A percentile compares a stretch with the other conserved stretches of the same genome.
phyloP scores from a whole-genome alignment of 2,329 filamentous ascomycete species.

The Albifimbria verrucaria region DNA sequence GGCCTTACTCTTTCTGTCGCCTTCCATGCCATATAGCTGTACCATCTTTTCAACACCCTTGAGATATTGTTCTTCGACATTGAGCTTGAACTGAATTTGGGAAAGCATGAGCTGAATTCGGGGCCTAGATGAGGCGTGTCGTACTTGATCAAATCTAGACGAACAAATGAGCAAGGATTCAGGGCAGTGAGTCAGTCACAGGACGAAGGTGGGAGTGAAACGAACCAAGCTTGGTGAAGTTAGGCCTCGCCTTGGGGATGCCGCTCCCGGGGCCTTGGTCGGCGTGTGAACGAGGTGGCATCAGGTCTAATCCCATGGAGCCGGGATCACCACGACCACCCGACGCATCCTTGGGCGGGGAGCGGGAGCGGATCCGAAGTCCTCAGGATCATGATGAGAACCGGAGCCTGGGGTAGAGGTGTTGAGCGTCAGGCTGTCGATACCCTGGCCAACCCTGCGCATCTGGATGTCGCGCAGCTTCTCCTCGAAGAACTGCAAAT shows the following conservation, averaged over 20 bases:
- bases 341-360: conserved; percentile 72
- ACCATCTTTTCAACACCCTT: conserved; percentile 99
- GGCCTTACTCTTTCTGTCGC: conserved; percentile 89
- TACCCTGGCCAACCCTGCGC: conserved; percentile 66
- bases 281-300: conserved; percentile 78
- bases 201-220: conserved; percentile 13
- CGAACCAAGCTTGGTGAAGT: conserved; percentile 94
- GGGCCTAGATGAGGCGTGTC: conserved; percentile 93
- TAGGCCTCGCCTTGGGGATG: conserved; percentile 73
- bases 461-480: conserved; percentile 85
- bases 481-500: conserved; percentile 94
- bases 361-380: conserved; percentile 49
- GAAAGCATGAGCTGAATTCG: conserved; percentile 99
- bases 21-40: conserved; percentile 93
- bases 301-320: conserved; percentile 68
- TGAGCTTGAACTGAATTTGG: conserved; percentile 97
- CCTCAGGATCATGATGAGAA: conserved; percentile 20
- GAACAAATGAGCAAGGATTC: too few species aligned
- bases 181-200: too few species aligned
- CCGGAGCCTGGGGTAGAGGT: conserved; percentile 28
- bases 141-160: conserved; percentile 91
- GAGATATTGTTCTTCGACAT: conserved; percentile 98
- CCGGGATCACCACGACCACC: conserved; percentile 48
- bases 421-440: conserved; percentile 65
- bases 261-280: conserved; percentile 62